Base-by-base conservation (phyloP, 2,329 filamentous ascomycete species). In the Alternaria viburni region DNA sequence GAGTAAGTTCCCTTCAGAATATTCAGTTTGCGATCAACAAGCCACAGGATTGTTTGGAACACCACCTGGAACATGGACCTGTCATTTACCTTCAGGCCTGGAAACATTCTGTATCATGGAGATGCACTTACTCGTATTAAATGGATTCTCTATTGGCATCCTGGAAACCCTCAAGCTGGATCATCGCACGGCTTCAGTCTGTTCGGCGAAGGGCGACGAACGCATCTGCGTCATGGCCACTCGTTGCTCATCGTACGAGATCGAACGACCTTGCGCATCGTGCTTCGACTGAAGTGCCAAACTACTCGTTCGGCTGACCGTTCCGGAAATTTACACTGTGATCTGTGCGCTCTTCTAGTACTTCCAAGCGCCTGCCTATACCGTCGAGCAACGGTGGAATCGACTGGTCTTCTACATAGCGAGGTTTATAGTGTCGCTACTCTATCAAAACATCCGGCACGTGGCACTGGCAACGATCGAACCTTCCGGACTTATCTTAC, bases 1-100 rank as follows among this genome's bases (percentile, higher is more conserved):
- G 46, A 55, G 64, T 66, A 64, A 66, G 64, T 66, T 8, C n/a
- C 51, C 32, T 66, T 41, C 50, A 52, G 9, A 43, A 43, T 60
- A 8, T 55, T 21, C 54, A 55, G n/a, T 23, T n/a, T 30, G 32
- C n/a, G n/a, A 30, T 64, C 52, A 58, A 54, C 23, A 3, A 58
- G 49, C 56, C 49, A 51, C 43, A 45, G 44, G 54, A 46, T 61
- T 45, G 4, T 25, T 19, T 6, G 17, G 8, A 12, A 45, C 21
- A 5, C 5, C 10, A 26, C 11, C 25, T 25, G 12, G 26, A 25
- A 15, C 1, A 54, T 50, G 44, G 30, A 55, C 6, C 9, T 4
- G 19, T n/a, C 15, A 41, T 44, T 3, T 23, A 45, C 3, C 11
- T 5, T 19, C n/a, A 7, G 32, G 6, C 17, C 17, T 28, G 28